A percentile compares a stretch with the other conserved stretches of the same genome.
Conservation (phyloP, 768 basidiomycete species). For the Amanita rubescens region DNA sequence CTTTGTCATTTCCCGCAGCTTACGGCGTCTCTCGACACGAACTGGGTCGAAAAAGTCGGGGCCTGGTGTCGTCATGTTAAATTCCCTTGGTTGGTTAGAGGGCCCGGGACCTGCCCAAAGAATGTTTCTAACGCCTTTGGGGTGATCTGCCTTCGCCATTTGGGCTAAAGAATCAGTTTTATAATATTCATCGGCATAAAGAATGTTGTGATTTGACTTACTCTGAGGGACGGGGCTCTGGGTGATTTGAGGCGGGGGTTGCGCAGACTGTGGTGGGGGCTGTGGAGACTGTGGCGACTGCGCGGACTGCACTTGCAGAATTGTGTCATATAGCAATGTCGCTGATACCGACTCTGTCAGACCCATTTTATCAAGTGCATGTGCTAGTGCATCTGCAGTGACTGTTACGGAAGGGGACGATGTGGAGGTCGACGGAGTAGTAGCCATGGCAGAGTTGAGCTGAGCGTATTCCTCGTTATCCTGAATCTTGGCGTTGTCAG, state of each 20-base stretch:
- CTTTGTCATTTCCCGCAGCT: neutral
- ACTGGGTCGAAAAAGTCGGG: neutral
- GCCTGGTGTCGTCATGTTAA: neutral
- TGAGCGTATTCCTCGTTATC: no score
- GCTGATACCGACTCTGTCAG: constrained; percentile 3
- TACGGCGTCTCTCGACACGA: neutral
- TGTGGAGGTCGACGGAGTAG: no score
- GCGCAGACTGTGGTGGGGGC: neutral
- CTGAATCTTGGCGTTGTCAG: no score
- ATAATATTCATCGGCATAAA: neutral
- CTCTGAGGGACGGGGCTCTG: constrained; percentile 1
- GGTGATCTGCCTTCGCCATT: neutral
- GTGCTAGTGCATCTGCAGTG: constrained; percentile 9
- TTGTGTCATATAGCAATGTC: neutral
- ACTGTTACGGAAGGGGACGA: constrained; percentile 9
- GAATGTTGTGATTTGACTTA: constrained; percentile 1
- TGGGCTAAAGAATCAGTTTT: neutral
- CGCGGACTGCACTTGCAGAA: neutral
- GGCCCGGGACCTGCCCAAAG: neutral
- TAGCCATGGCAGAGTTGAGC: no score
- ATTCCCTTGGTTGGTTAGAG: no score
- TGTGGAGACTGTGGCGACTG: neutral
- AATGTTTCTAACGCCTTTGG: neutral
- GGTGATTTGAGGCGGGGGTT: neutral
- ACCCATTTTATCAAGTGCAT: constrained; percentile 10